Evolutionary conservation across 148 eudicot genomes (phyloP).

Genomic region (Nyssa sinensis): DNA sequence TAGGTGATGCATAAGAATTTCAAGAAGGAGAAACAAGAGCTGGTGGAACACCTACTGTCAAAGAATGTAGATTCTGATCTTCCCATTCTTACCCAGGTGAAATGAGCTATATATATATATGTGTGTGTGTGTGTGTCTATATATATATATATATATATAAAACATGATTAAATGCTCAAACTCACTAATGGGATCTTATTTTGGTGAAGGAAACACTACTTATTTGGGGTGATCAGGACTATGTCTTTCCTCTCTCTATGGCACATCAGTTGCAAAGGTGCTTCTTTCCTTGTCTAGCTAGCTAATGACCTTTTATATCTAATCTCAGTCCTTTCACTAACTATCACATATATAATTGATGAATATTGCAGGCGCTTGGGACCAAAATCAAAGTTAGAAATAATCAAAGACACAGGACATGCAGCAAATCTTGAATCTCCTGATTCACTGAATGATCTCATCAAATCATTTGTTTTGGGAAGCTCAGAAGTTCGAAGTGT

Average conservation of each 20-base stretch:
- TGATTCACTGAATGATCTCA: constrained; percentile 27
- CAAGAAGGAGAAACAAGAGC: constrained; percentile 46
- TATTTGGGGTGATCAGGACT: constrained; percentile 75
- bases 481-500: not conserved
- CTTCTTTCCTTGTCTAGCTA: not conserved
- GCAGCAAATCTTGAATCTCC: constrained; percentile 61
- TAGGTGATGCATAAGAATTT: constrained; percentile 33
- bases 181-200: no score
- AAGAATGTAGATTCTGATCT: constrained; percentile 19
- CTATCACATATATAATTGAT: not conserved
- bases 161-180: not conserved
- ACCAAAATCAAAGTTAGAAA: constrained; percentile 40
- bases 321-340: not conserved
- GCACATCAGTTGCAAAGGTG: constrained; percentile 60
- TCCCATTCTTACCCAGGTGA: constrained; percentile 48
- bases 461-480: constrained; percentile 36
- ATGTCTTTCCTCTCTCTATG: constrained; percentile 45
- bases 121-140: not conserved
- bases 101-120: no score
- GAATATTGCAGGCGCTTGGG: constrained; percentile 44
- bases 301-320: not conserved
- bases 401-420: constrained; percentile 52
- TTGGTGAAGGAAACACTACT: constrained; percentile 52
- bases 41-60: constrained; percentile 37
- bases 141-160: no score